Base-by-base conservation (phyloP, 108 stramenopile genomes). In the Conticribra guillardii region DNA sequence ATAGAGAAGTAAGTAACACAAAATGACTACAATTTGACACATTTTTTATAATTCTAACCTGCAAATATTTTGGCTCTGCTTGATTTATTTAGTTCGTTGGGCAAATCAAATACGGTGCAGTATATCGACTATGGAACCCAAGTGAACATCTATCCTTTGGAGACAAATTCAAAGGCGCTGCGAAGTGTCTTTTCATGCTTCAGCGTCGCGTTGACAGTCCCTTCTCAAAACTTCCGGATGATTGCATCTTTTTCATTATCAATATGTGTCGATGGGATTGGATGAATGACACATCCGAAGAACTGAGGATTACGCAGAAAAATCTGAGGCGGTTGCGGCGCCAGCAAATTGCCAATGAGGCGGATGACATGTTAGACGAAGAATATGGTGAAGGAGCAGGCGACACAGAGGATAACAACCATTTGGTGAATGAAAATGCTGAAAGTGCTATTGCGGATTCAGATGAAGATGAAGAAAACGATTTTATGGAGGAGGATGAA, bases 241-340 rank as follows among this genome's bases (percentile, higher is more conserved):
- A 91, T 54, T 87, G 88, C 59, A 79, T 95, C 46, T 92, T 80
- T 61, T 95, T 91, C 72, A 95, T 95, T 69, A 64, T 95, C 46
- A 95, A 95, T 76, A 92, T 95, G 91, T 88, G 87, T 64, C 79
- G 82, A 4, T 95, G 89, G 91, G 91, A 92, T 59, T 95, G 94
- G 94, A 82, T 89, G 54, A 71, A 83, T 44, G 94, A 95, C 65
- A 75, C 66, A 4, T 41, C 59, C 16, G 47, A 55, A 3, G 74
- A 67, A 7, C 84, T 95, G 82, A 67, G 73, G 49, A 73, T 71
- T 34, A 58, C 52, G 11, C 76, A 79, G 69, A 76, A 69, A 72
- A 47, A 65, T 16, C 19, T n/a, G 16, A 65, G 64, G 53, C 68
- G 72, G 41, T 54, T 41, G 67, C 74, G 75, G 31, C 80, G 76